A percentile compares a stretch with the other conserved stretches of the same genome.
These are phyloP conservation scores for Verruconis gallopava DNA, from an alignment of 2,329 filamentous ascomycete species.

Conservation along the genomic window DNA sequence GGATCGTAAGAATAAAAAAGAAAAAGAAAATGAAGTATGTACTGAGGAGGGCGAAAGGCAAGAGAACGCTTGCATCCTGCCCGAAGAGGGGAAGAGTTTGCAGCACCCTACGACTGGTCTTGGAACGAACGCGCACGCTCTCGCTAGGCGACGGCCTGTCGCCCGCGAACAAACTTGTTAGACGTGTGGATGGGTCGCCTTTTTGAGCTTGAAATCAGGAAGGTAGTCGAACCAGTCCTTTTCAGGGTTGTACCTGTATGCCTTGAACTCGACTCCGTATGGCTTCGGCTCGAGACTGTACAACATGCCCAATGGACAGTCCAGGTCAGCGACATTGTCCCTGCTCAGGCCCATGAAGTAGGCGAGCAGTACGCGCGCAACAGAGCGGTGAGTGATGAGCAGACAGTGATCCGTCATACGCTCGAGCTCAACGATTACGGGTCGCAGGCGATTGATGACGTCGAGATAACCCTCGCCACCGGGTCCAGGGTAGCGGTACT, in stretches of 20 bases:
- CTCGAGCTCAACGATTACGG: constrained; percentile 94
- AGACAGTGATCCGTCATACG: constrained; percentile 92
- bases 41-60: no score
- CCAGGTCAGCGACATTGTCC: constrained; percentile 85
- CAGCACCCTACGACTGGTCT: no score
- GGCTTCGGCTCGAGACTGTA: constrained; percentile 96
- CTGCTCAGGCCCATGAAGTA: constrained; percentile 92
- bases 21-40: no score
- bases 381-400: constrained; percentile 82
- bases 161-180: no score
- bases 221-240: constrained; percentile 73
- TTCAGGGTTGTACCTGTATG: constrained; percentile 75
- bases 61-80: no score
- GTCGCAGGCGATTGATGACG: constrained; percentile 85
- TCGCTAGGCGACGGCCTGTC: no score
- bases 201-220: constrained; percentile 44
- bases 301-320: constrained; percentile 84
- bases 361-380: constrained; percentile 82
- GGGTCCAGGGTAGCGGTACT: constrained; percentile 91
- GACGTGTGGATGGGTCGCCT: constrained; percentile 7
- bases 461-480: constrained; percentile 95
- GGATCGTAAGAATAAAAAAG: no score
- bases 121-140: no score
- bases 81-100: no score
- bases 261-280: constrained; percentile 94